Conservation (phyloP, 306 rosid species). For the Pyrus pyrifolia region DNA sequence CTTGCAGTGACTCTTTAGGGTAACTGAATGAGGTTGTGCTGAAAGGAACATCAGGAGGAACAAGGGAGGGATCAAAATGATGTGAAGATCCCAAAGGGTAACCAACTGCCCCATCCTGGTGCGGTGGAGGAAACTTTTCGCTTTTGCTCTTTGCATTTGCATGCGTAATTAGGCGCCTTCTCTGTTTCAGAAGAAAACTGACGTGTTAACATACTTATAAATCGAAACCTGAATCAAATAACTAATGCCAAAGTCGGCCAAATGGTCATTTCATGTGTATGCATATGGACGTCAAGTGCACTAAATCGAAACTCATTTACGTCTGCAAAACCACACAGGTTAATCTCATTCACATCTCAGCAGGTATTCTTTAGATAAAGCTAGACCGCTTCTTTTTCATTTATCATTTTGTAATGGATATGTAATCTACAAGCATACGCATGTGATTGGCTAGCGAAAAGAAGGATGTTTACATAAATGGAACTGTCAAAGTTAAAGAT, state of each 20-base stretch:
- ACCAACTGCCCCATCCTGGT: constrained; percentile 86
- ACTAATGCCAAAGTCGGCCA: neutral
- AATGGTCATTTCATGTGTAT: neutral
- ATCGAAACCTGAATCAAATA: constrained; percentile 1
- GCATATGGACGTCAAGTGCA: neutral
- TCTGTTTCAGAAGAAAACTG: constrained; percentile 48
- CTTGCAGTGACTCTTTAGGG: constrained; percentile 61
- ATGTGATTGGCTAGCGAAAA: neutral
- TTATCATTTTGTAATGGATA: constrained; percentile 5
- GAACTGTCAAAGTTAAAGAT: neutral
- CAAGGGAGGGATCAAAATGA: constrained; percentile 66
- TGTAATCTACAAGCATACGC: constrained; percentile 1
- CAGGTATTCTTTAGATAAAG: neutral
- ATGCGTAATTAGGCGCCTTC: constrained; percentile 71
- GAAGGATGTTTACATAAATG: constrained; percentile 7
- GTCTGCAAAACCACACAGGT: neutral
- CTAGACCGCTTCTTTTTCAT: neutral
- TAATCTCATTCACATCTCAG: neutral
- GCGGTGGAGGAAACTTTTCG: constrained; percentile 94
- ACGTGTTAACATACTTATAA: neutral
- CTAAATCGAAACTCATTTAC: neutral
- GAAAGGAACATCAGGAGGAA: constrained; percentile 62
- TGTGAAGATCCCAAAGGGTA: constrained; percentile 73
- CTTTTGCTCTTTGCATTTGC: constrained; percentile 97
- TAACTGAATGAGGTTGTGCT: constrained; percentile 55